Conservation (phyloP, 139 green algal species). For the Klebsormidium nitens region DNA sequence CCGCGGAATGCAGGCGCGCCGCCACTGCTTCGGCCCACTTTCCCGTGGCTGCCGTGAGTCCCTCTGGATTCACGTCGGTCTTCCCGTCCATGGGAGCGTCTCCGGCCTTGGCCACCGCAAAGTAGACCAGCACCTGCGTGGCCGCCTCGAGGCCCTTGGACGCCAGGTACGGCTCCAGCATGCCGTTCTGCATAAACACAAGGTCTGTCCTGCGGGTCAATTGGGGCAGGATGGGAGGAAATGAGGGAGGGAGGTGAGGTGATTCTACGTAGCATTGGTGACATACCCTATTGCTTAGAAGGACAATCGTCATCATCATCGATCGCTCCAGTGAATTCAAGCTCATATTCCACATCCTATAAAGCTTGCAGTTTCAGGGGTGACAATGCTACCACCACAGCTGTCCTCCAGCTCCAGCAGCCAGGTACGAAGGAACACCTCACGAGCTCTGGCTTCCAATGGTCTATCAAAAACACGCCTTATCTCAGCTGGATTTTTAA, state of each 20-base stretch:
- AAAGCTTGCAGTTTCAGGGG: no score
- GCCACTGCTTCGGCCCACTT: conserved; percentile 75
- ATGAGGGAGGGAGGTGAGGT: background rate
- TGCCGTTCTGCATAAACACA: conserved; percentile 98
- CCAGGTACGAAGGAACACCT: background rate
- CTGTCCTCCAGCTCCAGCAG: no score
- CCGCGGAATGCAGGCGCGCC: conserved; percentile 60
- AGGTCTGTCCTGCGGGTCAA: conserved; percentile 59
- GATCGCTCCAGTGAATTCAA: background rate
- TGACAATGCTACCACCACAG: no score
- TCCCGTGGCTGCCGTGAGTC: conserved; percentile 83
- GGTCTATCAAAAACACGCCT: no score
- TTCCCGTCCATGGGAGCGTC: conserved; percentile 83
- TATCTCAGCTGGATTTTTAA: no score
- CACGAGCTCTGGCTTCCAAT: background rate
- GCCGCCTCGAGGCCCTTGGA: conserved; percentile 65
- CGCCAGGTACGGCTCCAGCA: conserved; percentile 76
- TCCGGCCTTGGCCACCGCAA: conserved; percentile 92
- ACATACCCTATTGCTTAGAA: no score
- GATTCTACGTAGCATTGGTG: background rate
- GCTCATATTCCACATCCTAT: conserved; percentile 6
- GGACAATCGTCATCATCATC: background rate
- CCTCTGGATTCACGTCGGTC: conserved; percentile 94
- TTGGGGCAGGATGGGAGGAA: background rate
- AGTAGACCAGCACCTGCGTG: conserved; percentile 93